Evolutionary conservation across 2,329 filamentous ascomycete species (phyloP).

Genomic region (Apiospora malaysiana): DNA sequence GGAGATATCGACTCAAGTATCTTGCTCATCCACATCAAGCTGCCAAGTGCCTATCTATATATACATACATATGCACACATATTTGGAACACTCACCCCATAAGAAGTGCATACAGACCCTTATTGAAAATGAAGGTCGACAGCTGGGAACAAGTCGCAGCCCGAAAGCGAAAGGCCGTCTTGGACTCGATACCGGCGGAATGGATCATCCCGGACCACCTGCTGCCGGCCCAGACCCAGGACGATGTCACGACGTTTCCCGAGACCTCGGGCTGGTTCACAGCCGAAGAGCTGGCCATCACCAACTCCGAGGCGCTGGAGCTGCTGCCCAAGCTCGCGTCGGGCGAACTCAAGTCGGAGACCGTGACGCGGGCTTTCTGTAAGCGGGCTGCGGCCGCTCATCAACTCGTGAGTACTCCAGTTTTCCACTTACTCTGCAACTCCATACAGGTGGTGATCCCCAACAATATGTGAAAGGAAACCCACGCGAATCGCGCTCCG

Average conservation of each 20-base stretch:
- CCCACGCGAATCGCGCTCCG: no score
- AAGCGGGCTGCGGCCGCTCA: conserved; percentile 46
- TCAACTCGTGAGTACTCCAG: conserved; percentile 38
- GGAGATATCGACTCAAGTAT: no score
- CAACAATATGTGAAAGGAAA: no score
- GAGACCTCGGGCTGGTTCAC: conserved; percentile 65
- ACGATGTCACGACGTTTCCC: conserved; percentile 64
- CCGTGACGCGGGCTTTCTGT: conserved; percentile 45
- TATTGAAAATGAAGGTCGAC: background rate
- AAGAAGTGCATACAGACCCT: background rate
- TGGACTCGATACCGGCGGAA: conserved; percentile 59
- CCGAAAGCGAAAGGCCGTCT: conserved; percentile 50
- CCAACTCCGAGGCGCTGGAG: conserved; percentile 39
- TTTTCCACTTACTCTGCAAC: background rate
- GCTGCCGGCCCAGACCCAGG: conserved; percentile 58
- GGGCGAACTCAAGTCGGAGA: conserved; percentile 44
- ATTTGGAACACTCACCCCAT: background rate
- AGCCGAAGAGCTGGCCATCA: conserved; percentile 46
- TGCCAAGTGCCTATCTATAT: background rate
- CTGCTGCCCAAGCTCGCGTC: conserved; percentile 43
- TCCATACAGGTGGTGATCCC: no score
- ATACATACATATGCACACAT: background rate
- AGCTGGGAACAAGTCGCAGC: conserved; percentile 50
- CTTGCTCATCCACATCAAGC: background rate
- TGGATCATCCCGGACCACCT: conserved; percentile 61